Percentiles rank a stretch among this genome's conserved stretches.
phyloP scores from a whole-genome alignment of 1,284 basidiomycete species.

The Boletus semigastroideus region DNA sequence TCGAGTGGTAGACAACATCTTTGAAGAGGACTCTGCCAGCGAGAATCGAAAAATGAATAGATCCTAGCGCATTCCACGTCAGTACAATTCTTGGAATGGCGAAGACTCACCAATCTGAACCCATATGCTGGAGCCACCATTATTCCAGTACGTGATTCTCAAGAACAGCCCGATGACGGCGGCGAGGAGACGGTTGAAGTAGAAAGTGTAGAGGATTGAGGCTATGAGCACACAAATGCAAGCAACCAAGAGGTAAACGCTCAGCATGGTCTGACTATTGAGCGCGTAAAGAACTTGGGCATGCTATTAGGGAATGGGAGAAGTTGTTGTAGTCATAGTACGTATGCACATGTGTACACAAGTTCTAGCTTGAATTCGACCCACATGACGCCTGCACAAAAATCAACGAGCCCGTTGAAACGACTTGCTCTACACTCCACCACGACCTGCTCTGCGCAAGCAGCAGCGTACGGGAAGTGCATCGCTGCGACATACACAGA shows the following conservation, averaged over 20 bases:
- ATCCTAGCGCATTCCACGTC: conserved; percentile 42
- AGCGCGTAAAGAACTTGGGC: conserved; percentile 6
- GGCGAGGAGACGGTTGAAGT: conserved; percentile 83
- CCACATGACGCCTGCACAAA: conserved; percentile 24
- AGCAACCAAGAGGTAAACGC: conserved; percentile 64
- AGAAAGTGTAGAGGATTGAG: conserved; percentile 82
- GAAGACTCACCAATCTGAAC: conserved; percentile 66
- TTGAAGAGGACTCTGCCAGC: conserved; percentile 84
- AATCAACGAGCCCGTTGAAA: conserved; percentile 46
- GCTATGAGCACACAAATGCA: conserved; percentile 71
- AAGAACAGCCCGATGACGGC: conserved; percentile 59
- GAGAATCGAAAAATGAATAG: conserved; percentile 88
- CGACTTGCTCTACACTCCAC: conserved; percentile 68
- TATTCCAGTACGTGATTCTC: conserved; percentile 70
- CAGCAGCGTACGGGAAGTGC: conserved; percentile 76
- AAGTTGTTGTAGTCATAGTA: not conserved
- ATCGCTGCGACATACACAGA: conserved; percentile 75
- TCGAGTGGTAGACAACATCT: conserved; percentile 85
- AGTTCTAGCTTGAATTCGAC: not conserved
- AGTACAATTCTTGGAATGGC: not conserved
- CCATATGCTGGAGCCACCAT: conserved; percentile 69
- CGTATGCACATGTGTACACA: not conserved
- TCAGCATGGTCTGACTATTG: conserved; percentile 45
- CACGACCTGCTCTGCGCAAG: conserved; percentile 66
- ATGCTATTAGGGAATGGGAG: not conserved